Base-by-base conservation (phyloP, 2,329 filamentous ascomycete species). In the Ascochyta viciae-villosae region DNA sequence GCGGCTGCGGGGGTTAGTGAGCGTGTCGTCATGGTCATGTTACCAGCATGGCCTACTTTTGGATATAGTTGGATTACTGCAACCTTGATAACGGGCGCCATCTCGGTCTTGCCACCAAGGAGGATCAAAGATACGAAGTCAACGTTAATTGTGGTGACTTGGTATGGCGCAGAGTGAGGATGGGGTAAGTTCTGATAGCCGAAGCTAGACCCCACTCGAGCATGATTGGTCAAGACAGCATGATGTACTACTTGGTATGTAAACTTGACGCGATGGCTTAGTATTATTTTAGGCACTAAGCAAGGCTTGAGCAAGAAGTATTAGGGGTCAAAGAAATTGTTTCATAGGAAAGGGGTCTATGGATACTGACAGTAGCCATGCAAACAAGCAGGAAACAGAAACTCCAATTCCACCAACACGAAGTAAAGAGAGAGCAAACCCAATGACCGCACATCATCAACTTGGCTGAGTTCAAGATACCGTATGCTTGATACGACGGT, bases 31-130 rank as follows among this genome's bases (percentile, higher is more conserved):
- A 37, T n/a, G 10, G 34, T 49, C 34, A 42, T 33, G 19, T n/a
- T 10, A 9, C 6, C 22, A 34, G 37, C 16, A 26, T 9, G 43
- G 54, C 60, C 29, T 62, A 80, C 80, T 72, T 82, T 80, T 4
- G 79, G 76, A 58, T 82, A 77, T 47, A 83, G 73, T 62, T 83
- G 81, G 16, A 82, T 78, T 0, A 82, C 78, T 10, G 81, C 80
- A 19, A 82, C 73, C 66, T 78, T 81, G 59, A 80, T 70, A 8
- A 76, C 72, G 6, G 77, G 74, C 9, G 78, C 75, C 79, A 81
- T 81, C 40, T 75, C 4, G 7, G 5, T 15, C 0, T 3, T 5
- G 15, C 4, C n/a, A 13, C 4, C 7, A n/a, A n/a, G 3, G 10
- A 12, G 5, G 12, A 15, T 6, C 8, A 19, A 13, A 22, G 22